Conservation (phyloP, 495 filamentous ascomycete genomes). For the Penicillium coprophilum region DNA sequence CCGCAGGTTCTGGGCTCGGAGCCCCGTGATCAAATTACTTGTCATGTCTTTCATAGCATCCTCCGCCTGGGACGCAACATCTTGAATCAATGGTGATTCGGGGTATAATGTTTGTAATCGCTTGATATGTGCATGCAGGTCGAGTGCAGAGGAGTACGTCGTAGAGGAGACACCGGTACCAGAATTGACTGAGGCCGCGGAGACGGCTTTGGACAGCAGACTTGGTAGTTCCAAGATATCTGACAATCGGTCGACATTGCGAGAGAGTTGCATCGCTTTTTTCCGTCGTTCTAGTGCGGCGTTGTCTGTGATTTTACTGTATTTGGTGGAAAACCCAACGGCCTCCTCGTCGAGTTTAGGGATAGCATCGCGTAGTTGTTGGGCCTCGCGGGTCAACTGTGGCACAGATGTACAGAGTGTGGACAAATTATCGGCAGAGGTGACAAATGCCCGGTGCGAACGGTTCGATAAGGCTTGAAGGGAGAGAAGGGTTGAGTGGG, state of each 20-base stretch:
- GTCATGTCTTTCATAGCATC: constrained; percentile 88
- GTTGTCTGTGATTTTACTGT: constrained; percentile 73
- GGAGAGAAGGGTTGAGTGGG: constrained; percentile 79
- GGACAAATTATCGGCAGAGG: constrained; percentile 73
- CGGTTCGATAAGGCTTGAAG: constrained; percentile 87
- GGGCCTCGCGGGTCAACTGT: constrained; percentile 60
- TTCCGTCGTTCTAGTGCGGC: constrained; percentile 71
- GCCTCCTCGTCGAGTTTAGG: constrained; percentile 79
- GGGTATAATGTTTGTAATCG: constrained; percentile 81
- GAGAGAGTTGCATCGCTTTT: constrained; percentile 78
- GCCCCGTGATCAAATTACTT: constrained; percentile 72
- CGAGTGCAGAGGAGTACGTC: constrained; percentile 87
- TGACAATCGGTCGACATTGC: constrained; percentile 85
- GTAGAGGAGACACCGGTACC: constrained; percentile 54
- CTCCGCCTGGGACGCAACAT: constrained; percentile 76
- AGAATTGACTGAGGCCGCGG: constrained; percentile 53
- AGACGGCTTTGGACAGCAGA: constrained; percentile 73
- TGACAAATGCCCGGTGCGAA: constrained; percentile 85
- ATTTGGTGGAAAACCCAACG: constrained; percentile 77
- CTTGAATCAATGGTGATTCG: constrained; percentile 68
- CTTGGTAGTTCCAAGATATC: constrained; percentile 92
- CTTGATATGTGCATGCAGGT: constrained; percentile 91
- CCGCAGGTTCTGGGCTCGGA: constrained; percentile 77
- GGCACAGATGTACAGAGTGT: constrained; percentile 68
- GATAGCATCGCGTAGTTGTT: constrained; percentile 65